phyloP scores from a whole-genome alignment of 2,329 filamentous ascomycete genomes.

The Cadophora sp. region DNA sequence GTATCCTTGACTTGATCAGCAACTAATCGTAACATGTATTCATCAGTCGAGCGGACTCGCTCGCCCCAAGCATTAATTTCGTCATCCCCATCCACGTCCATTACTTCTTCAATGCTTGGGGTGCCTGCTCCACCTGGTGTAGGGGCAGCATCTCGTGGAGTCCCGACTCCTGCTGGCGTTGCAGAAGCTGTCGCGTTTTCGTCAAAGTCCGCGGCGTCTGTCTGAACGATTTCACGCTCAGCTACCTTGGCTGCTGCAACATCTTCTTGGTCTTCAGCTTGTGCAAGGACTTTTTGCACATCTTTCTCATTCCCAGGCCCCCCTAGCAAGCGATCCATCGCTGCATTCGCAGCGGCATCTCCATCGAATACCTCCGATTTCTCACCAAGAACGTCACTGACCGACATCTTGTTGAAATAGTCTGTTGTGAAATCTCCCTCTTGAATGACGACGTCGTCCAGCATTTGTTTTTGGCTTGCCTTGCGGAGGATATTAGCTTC shows the following conservation, averaged over 20 bases:
- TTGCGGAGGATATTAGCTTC: constrained; percentile 98
- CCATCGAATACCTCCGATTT: constrained; percentile 60
- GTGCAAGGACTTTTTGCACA: constrained; percentile 78
- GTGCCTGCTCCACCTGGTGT: constrained; percentile 52
- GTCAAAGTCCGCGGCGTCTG: constrained; percentile 85
- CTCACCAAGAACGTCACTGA: constrained; percentile 71
- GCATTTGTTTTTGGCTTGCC: constrained; percentile 95
- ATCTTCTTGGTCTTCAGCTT: constrained; percentile 92
- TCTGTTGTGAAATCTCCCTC: constrained; percentile 98
- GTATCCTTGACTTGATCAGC: constrained; percentile 64
- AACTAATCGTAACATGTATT: constrained; percentile 78
- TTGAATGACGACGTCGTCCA: constrained; percentile 98
- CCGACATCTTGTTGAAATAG: constrained; percentile 81
- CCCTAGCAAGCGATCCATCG: constrained; percentile 86
- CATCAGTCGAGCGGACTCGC: constrained; percentile 69
- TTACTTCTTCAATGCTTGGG: constrained; percentile 32
- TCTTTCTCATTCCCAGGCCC: constrained; percentile 61
- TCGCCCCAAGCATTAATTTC: constrained; percentile 67
- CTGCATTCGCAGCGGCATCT: constrained; percentile 77
- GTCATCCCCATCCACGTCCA: constrained; percentile 46
- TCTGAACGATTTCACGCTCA: constrained; percentile 83
- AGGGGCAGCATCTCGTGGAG: constrained; percentile 37
- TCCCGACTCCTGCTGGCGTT: constrained; percentile 40
- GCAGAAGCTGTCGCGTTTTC: constrained; percentile 58
- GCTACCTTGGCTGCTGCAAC: constrained; percentile 86